phyloP scores from a whole-genome alignment of 2,329 filamentous ascomycete species.

The Diaporthe nobilis region DNA sequence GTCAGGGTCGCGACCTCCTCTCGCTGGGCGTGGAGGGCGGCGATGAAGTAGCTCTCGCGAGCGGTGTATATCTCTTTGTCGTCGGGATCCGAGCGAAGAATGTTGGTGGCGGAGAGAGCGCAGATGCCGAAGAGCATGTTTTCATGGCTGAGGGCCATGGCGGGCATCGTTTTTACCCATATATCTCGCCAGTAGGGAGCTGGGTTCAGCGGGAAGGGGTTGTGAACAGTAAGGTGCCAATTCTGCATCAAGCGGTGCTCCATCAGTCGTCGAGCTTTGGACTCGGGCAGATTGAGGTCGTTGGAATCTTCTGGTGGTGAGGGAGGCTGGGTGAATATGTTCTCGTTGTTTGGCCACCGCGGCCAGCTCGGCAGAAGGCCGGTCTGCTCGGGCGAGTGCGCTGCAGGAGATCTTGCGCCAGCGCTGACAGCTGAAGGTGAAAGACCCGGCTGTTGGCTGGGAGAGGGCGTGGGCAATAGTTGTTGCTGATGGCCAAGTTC shows the following conservation, averaged over 20 bases:
- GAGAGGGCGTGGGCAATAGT: constrained; percentile 28
- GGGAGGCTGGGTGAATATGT: constrained; percentile 30
- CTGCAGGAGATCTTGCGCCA: background rate
- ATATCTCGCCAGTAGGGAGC: constrained; percentile 44
- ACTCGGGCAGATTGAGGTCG: constrained; percentile 45
- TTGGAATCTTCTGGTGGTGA: constrained; percentile 6
- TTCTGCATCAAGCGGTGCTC: constrained; percentile 50
- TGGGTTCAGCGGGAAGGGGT: constrained; percentile 42
- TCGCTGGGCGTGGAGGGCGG: constrained; percentile 47
- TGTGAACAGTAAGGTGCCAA: constrained; percentile 42
- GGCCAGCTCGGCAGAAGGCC: constrained; percentile 36
- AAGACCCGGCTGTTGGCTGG: background rate
- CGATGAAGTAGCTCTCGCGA: constrained; percentile 48
- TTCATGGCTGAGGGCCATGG: constrained; percentile 45
- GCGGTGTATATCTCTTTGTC: constrained; percentile 45
- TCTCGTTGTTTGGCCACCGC: constrained; percentile 12
- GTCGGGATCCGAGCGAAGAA: constrained; percentile 43
- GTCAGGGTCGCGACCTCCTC: constrained; percentile 45
- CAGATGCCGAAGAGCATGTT: constrained; percentile 46
- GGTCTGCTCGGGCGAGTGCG: constrained; percentile 21
- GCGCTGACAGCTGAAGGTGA: constrained; percentile 23
- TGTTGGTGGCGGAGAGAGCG: constrained; percentile 46
- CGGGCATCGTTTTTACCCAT: constrained; percentile 44
- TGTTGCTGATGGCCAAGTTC: background rate
- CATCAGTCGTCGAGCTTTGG: constrained; percentile 45